These are phyloP conservation scores for Ampelomyces quisqualis DNA, from an alignment of 2,329 filamentous ascomycete genomes.

Conservation along the genomic window DNA sequence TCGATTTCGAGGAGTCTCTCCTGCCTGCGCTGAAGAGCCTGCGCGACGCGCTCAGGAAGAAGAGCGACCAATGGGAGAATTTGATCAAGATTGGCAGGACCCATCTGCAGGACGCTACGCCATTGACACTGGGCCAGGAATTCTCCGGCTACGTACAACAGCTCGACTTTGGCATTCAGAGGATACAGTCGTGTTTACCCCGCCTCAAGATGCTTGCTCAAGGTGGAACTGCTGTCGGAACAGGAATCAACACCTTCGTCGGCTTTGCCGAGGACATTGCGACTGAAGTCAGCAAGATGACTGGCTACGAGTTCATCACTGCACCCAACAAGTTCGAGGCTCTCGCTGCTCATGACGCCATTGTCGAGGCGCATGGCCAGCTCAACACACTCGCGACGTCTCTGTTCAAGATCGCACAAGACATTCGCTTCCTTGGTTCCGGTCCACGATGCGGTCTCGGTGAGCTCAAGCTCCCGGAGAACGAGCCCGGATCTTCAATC, in stretches of 20 bases:
- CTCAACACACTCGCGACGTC: constrained; percentile 91
- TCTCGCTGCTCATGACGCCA: constrained; percentile 90
- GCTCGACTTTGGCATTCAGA: constrained; percentile 85
- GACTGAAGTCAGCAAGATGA: constrained; percentile 86
- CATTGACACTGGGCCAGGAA: constrained; percentile 91
- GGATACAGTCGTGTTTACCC: constrained; percentile 78
- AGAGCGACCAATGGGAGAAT: constrained; percentile 84
- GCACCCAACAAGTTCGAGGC: constrained; percentile 99
- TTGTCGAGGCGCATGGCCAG: constrained; percentile 89
- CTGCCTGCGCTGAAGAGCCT: constrained; percentile 81
- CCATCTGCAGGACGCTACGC: constrained; percentile 95
- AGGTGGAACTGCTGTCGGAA: constrained; percentile 94
- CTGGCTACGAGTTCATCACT: constrained; percentile 89
- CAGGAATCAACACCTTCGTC: constrained; percentile 94
- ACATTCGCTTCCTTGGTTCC: constrained; percentile 94
- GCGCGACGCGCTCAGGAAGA: constrained; percentile 79
- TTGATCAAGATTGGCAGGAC: constrained; percentile 99
- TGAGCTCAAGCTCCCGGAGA: constrained; percentile 91
- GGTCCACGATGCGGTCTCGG: constrained; percentile 94
- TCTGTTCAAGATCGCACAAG: constrained; percentile 97
- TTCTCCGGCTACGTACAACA: constrained; percentile 97
- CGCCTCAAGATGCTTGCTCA: constrained; percentile 86
- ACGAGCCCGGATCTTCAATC: constrained; percentile 96
- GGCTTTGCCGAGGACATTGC: constrained; percentile 95
- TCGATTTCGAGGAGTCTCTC: constrained; percentile 85